These are phyloP conservation scores for Huntiella decipiens DNA, from an alignment of 2,329 filamentous ascomycete species.

Conservation along the genomic window DNA sequence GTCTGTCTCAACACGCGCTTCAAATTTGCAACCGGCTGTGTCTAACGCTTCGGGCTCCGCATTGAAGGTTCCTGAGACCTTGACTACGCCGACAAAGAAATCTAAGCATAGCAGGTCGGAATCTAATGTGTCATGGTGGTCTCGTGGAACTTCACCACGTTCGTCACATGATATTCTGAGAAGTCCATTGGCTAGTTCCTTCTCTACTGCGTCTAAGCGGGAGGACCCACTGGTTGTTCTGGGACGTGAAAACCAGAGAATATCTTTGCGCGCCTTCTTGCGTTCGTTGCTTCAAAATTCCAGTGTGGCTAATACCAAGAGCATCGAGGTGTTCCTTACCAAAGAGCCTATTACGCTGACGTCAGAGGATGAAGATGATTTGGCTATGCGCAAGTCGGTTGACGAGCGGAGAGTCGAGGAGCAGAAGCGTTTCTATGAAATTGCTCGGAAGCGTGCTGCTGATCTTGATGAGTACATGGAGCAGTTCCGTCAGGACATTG, in stretches of 20 bases:
- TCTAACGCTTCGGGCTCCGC: background rate
- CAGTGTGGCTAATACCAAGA: constrained; percentile 62
- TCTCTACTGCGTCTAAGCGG: constrained; percentile 7
- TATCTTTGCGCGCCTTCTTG: constrained; percentile 82
- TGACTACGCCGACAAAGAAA: constrained; percentile 9
- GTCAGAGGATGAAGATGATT: constrained; percentile 70
- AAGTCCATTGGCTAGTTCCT: constrained; percentile 8
- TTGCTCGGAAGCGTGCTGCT: constrained; percentile 72
- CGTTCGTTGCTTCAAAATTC: constrained; percentile 69
- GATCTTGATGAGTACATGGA: constrained; percentile 98
- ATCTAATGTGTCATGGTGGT: constrained; percentile 12
- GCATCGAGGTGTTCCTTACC: constrained; percentile 70
- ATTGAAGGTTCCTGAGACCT: constrained; percentile 1
- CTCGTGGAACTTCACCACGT: constrained; percentile 10
- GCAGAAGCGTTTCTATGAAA: constrained; percentile 87
- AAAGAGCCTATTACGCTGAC: constrained; percentile 51
- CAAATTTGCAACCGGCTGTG: constrained; percentile 12
- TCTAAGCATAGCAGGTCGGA: constrained; percentile 14
- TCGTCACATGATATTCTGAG: constrained; percentile 10
- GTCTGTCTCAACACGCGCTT: constrained; percentile 52
- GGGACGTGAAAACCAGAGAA: constrained; percentile 74
- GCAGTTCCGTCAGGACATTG: constrained; percentile 51
- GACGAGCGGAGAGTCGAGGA: constrained; percentile 82
- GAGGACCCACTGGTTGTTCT: constrained; percentile 21
- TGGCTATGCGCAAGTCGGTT: constrained; percentile 57